These are phyloP conservation scores for Eucalyptus pauciflora DNA, from an alignment of 345 rosid genomes.

Conservation along the genomic window DNA sequence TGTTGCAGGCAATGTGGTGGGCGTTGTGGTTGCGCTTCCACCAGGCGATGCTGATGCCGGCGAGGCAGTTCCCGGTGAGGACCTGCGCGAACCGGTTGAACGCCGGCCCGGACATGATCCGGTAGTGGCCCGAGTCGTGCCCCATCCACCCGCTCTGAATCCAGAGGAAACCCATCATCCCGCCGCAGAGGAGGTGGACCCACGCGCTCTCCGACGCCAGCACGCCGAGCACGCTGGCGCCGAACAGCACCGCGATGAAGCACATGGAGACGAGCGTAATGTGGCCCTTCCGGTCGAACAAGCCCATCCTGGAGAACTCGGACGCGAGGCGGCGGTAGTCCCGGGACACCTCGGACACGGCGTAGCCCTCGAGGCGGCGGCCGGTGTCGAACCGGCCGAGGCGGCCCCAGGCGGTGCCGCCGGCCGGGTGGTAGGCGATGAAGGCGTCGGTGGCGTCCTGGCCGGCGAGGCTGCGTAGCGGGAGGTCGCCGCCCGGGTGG, in stretches of 20 bases:
- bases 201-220: constrained; percentile 31
- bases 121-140: constrained; percentile 69
- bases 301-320: constrained; percentile 52
- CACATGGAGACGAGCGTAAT: constrained; percentile 29
- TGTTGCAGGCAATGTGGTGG: constrained; percentile 80
- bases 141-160: constrained; percentile 76
- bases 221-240: constrained; percentile 46
- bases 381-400: constrained; percentile 67
- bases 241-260: constrained; percentile 33
- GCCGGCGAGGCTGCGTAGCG: constrained; percentile 69
- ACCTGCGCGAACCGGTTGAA: constrained; percentile 35
- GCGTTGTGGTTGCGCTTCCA: constrained; percentile 99
- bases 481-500: constrained; percentile 77
- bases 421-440: constrained; percentile 71
- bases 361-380: constrained; percentile 45
- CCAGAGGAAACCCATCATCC: constrained; percentile 72
- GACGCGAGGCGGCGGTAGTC: constrained; percentile 56
- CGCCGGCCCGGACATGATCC: constrained; percentile 14
- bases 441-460: constrained; percentile 94
- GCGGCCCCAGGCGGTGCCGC: constrained; percentile 56
- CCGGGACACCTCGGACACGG: constrained; percentile 61
- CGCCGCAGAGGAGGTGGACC: constrained; percentile 58
- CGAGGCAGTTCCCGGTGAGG: constrained; percentile 55
- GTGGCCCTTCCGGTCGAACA: constrained; percentile 79
- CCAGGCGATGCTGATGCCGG: constrained; percentile 73